Conservation (phyloP, 2,329 filamentous ascomycete genomes). For the Allantophomopsis cytisporea region DNA sequence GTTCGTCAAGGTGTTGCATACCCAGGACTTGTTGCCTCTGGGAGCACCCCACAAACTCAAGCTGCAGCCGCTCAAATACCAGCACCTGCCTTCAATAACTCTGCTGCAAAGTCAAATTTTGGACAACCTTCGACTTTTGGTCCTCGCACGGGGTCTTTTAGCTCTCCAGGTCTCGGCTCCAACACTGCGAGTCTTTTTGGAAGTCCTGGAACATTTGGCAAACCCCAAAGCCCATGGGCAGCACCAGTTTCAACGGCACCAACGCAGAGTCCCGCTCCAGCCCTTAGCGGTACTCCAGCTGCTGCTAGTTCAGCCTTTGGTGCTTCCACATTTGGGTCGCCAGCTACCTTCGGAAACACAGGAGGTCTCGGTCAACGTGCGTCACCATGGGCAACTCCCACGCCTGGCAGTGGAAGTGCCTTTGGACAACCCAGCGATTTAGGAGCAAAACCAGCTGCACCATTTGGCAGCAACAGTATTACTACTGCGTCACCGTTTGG, state of each 20-base stretch:
- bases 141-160: neutral
- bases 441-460: slow-evolving; percentile 15
- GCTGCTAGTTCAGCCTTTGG: slow-evolving; percentile 21
- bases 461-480: slow-evolving; percentile 22
- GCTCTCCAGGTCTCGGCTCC: neutral
- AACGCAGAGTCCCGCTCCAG: slow-evolving; percentile 34
- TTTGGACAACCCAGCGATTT: slow-evolving; percentile 42
- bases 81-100: slow-evolving; percentile 18
- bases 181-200: slow-evolving; percentile 17
- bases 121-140: slow-evolving; percentile 10
- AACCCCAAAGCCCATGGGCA: slow-evolving; percentile 37
- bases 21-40: slow-evolving; percentile 45
- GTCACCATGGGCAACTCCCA: slow-evolving; percentile 37
- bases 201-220: slow-evolving; percentile 27
- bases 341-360: slow-evolving; percentile 17
- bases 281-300: too few relatives aligned
- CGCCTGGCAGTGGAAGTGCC: slow-evolving; percentile 17
- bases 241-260: slow-evolving; percentile 19
- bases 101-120: slow-evolving; percentile 5
- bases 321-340: slow-evolving; percentile 15
- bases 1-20: slow-evolving; percentile 63
- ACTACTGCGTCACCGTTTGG: neutral
- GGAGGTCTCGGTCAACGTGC: slow-evolving; percentile 28
- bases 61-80: slow-evolving; percentile 5
- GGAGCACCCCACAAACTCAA: slow-evolving; percentile 6